Base-by-base conservation (phyloP, 2,329 filamentous ascomycete genomes). In the Corynespora cassiicola region DNA sequence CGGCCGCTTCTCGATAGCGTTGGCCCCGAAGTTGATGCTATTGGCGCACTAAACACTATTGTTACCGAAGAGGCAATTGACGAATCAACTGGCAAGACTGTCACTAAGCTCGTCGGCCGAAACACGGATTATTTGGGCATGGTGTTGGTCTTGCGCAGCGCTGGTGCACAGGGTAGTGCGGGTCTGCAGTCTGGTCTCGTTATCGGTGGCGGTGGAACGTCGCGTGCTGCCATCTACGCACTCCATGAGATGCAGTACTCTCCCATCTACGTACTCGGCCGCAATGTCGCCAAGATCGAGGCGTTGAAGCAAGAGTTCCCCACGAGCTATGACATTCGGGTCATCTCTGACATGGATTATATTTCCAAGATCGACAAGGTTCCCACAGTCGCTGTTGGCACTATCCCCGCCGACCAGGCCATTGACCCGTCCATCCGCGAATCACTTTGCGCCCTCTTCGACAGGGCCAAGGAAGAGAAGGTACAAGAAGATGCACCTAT, bases 101-200 rank as follows among this genome's bases (percentile, higher is more conserved):
- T 55, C 12, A 73, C 49, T 27, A 79, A 75, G 4, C 80, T 97
- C 3, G 68, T 88, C 11, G 94, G 94, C 27, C 88, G 91, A 65
- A 99, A 99, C 70, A 99, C 94, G 9, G 94, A 99, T 73, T 99
- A 90, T 87, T 80, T 84, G 59, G 94, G 94, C 47, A 99, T 99
- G 84, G 83, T 87, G 2, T 82, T 87, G 53, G 85, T 88, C 3
- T 79, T 99, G 14, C 82, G 80, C 40, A 81, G 81, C 26, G 84
- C 82, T 2, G 88, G 88, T 6, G 64, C 61, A 5, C 56, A 57
- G 47, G 58, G 63, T 16, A 51, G 54, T 11, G 58, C 64, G 4
- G 63, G 62, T 9, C 57, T 65, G 3, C 70, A 75, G 26, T 80
- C 84, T 38, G 92, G 82, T 17, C 81, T 96, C 51, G 88, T 97